These are phyloP conservation scores for Talaromyces sp. DNA, from an alignment of 2,329 filamentous ascomycete species.

Conservation along the genomic window DNA sequence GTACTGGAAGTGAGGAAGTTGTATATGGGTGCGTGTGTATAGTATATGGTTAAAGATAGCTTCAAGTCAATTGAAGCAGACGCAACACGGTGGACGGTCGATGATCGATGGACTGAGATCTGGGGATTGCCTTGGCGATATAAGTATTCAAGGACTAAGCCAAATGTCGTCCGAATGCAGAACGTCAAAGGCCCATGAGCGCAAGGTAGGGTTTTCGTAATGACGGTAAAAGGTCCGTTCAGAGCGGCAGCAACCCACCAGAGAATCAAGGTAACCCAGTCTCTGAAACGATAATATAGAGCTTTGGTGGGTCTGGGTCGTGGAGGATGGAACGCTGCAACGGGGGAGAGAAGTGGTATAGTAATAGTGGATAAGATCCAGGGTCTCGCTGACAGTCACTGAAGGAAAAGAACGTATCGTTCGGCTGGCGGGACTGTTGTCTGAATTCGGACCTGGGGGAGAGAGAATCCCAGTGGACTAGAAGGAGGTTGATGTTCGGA, in stretches of 20 bases:
- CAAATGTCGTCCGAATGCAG: conserved; percentile 15
- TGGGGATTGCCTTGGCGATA: conserved; percentile 11
- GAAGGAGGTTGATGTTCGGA: no score
- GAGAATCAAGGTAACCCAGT: background rate
- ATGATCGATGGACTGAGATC: background rate
- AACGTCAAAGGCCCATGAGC: background rate
- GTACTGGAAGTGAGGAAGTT: background rate
- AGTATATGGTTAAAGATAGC: background rate
- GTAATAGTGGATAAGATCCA: conserved; percentile 4
- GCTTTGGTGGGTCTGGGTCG: conserved; percentile 1
- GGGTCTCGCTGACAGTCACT: background rate
- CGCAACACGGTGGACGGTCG: background rate
- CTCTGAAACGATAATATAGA: background rate
- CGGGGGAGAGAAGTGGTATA: background rate
- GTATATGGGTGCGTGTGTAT: background rate
- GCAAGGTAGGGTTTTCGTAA: background rate
- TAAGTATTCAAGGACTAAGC: conserved; percentile 8
- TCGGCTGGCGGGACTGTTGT: background rate
- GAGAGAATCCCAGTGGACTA: background rate
- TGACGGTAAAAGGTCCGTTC: background rate
- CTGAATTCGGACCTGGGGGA: conserved; percentile 7
- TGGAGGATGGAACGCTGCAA: background rate
- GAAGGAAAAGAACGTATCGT: background rate
- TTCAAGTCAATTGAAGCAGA: conserved; percentile 18
- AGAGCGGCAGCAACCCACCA: background rate